A percentile compares a stretch with the other conserved stretches of the same genome.
phyloP scores from a whole-genome alignment of 805 yeast genomes.

The Candida vaughaniae region DNA sequence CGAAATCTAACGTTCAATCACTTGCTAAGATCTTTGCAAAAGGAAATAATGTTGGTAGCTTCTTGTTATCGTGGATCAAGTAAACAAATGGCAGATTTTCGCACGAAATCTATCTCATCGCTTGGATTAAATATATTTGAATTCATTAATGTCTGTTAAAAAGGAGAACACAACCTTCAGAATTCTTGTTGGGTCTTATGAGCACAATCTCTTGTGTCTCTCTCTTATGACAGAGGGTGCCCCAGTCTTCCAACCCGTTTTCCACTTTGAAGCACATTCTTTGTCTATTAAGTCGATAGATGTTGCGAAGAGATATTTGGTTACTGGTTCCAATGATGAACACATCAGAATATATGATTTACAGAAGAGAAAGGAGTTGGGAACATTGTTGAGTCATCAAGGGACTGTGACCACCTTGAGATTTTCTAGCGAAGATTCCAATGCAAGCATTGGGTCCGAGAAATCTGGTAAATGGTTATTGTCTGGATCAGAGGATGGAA shows the following conservation, averaged over 20 bases:
- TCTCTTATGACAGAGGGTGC: slow-evolving; percentile 42
- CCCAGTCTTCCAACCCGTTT: slow-evolving; percentile 85
- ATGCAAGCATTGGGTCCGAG: slow-evolving; percentile 18
- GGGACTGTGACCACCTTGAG: slow-evolving; percentile 81
- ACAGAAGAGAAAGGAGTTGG: slow-evolving; percentile 90
- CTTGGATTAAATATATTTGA: too few species aligned
- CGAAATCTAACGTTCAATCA: not conserved
- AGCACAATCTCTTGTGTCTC: slow-evolving; percentile 84
- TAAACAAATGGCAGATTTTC: too few species aligned
- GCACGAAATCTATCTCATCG: too few species aligned
- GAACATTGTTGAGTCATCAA: slow-evolving; percentile 82
- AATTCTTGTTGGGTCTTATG: slow-evolving; percentile 92
- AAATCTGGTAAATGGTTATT: slow-evolving; percentile 84
- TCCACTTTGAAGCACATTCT: slow-evolving; percentile 94
- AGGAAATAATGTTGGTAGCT: too few species aligned
- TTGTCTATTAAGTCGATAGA: slow-evolving; percentile 85
- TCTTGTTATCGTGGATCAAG: too few species aligned
- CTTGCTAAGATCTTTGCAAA: too few species aligned
- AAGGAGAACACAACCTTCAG: slow-evolving; percentile 63
- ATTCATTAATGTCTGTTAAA: too few species aligned
- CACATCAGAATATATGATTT: slow-evolving; percentile 92
- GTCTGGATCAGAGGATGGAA: slow-evolving; percentile 89
- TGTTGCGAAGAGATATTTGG: slow-evolving; percentile 77
- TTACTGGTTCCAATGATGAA: slow-evolving; percentile 94
- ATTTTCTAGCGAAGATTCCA: slow-evolving; percentile 49